These are phyloP conservation scores for Clarireedia hainanense DNA, from an alignment of 2,329 filamentous ascomycete species.

Conservation along the genomic window DNA sequence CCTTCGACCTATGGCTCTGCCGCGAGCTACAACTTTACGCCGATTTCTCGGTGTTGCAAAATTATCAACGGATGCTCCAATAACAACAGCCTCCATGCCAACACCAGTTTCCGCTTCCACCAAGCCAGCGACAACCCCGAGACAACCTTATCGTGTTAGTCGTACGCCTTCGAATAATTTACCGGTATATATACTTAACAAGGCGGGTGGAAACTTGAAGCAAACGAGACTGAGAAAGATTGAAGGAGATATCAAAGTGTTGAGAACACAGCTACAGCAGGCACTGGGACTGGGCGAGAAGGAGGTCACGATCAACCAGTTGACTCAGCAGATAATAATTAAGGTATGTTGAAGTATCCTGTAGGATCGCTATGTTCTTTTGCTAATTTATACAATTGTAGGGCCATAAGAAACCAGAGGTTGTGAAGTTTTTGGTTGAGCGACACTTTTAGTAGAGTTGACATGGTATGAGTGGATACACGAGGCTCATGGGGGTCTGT, in stretches of 20 bases:
- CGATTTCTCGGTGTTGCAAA: constrained; percentile 22
- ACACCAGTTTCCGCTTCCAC: constrained; percentile 2
- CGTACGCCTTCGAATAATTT: constrained; percentile 65
- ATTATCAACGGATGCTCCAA: constrained; percentile 6
- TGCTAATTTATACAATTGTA: constrained; percentile 18
- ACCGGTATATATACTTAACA: constrained; percentile 67
- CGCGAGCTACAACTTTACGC: constrained; percentile 23
- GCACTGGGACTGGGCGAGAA: constrained; percentile 47
- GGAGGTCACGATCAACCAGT: constrained; percentile 39
- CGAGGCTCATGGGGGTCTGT: not conserved
- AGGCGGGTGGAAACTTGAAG: constrained; percentile 68
- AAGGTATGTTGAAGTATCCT: constrained; percentile 45
- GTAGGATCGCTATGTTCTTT: not conserved
- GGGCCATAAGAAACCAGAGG: constrained; percentile 42
- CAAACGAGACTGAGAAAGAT: constrained; percentile 72
- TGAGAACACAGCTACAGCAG: constrained; percentile 56
- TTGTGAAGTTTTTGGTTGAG: constrained; percentile 39
- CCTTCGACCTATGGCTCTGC: constrained; percentile 27
- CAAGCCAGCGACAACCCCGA: constrained; percentile 7
- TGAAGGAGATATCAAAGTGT: constrained; percentile 58
- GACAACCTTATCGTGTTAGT: constrained; percentile 44
- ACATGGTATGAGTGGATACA: not conserved
- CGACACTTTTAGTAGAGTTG: constrained; percentile 24
- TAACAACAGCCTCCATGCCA: constrained; percentile 4
- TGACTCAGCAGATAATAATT: constrained; percentile 68